Evolutionary conservation across 2,329 filamentous ascomycete species (phyloP).

Genomic region (Diaporthe humulicola): DNA sequence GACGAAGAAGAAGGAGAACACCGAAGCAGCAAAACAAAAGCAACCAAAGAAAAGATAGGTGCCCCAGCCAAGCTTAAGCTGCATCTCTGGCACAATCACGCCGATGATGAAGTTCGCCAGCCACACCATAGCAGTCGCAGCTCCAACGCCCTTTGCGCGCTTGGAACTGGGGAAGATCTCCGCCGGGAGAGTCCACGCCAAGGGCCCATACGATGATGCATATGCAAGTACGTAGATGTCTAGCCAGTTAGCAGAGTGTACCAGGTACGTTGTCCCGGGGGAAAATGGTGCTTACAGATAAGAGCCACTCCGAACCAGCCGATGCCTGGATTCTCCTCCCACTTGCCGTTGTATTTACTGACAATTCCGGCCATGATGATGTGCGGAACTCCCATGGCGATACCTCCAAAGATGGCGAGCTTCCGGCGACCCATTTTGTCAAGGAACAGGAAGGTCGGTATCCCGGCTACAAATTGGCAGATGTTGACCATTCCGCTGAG

Average conservation of each 20-base stretch:
- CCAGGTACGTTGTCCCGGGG: background rate
- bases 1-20: slow-evolving; percentile 63
- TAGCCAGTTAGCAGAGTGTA: background rate
- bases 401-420: slow-evolving; percentile 48
- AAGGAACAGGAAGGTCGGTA: slow-evolving; percentile 47
- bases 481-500: slow-evolving; percentile 52
- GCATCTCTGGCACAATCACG: slow-evolving; percentile 66
- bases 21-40: slow-evolving; percentile 62
- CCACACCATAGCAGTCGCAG: slow-evolving; percentile 52
- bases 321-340: slow-evolving; percentile 3
- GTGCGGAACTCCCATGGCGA: slow-evolving; percentile 43
- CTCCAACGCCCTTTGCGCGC: slow-evolving; percentile 53
- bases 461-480: slow-evolving; percentile 48
- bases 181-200: slow-evolving; percentile 52
- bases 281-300: background rate
- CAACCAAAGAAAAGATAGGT: slow-evolving; percentile 68
- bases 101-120: slow-evolving; percentile 56
- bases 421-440: slow-evolving; percentile 50
- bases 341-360: slow-evolving; percentile 9
- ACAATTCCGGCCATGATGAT: slow-evolving; percentile 36
- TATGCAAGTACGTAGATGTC: slow-evolving; percentile 50
- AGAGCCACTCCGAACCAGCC: slow-evolving; percentile 31
- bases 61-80: slow-evolving; percentile 61
- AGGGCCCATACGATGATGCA: slow-evolving; percentile 49
- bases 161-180: slow-evolving; percentile 53